phyloP scores from a whole-genome alignment of 805 yeast genomes.

The Metschnikowia henanensis region DNA sequence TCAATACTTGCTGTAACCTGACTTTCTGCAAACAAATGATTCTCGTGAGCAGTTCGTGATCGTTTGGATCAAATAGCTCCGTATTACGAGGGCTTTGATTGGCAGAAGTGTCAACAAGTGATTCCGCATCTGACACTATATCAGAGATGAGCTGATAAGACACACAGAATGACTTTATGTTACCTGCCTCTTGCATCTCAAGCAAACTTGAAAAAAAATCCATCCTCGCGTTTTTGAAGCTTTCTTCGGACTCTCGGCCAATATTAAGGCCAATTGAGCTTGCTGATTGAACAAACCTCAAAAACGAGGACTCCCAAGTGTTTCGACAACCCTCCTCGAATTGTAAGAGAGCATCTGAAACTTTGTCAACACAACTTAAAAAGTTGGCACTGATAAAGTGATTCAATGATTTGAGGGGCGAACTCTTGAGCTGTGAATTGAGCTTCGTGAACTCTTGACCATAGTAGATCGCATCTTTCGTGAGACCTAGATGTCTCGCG shows the following conservation, averaged over 20 bases:
- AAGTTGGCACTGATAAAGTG: constrained; percentile 15
- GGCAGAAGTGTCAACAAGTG: neutral
- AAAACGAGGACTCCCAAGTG: constrained; percentile 6
- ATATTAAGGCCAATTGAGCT: neutral
- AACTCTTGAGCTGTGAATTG: constrained; percentile 25
- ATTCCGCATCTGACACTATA: constrained; percentile 3
- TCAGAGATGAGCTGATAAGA: constrained; percentile 5
- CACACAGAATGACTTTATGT: neutral
- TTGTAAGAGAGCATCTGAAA: constrained; percentile 3
- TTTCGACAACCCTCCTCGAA: neutral
- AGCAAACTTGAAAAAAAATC: too few species aligned
- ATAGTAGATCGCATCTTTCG: constrained; percentile 59
- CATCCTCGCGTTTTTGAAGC: too few species aligned
- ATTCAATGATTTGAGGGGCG: constrained; percentile 20
- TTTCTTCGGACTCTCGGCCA: neutral
- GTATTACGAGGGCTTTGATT: neutral
- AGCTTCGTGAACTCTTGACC: constrained; percentile 48
- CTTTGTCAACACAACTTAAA: constrained; percentile 17
- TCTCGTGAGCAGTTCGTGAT: too few species aligned
- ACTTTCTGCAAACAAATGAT: too few species aligned
- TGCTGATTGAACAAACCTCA: neutral
- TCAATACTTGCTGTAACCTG: too few species aligned
- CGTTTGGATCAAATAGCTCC: neutral
- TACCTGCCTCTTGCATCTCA: too few species aligned
- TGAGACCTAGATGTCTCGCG: constrained; percentile 50